Evolutionary conservation across 805 yeast species (phyloP), one percentile per base, ranked within the genome.

Genomic region (Suhomyces pyralidae): DNA sequence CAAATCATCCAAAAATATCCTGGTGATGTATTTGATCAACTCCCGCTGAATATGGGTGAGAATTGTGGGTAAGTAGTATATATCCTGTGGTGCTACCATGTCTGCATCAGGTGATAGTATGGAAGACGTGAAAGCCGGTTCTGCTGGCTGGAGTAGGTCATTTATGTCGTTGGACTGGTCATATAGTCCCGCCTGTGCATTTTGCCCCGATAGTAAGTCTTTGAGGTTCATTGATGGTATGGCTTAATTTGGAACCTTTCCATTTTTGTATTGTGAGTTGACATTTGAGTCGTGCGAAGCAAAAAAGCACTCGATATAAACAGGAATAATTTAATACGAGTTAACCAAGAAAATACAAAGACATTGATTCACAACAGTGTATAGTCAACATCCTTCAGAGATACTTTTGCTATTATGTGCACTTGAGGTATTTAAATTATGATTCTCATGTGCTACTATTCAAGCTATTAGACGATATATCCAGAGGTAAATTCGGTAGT

Each of bases 141-240:
- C 40, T 20, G 17, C 32, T 30, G 48, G 46, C 15, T 53, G 53
- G 12, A 46, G 51, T 46, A 53, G 36, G 49, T 49, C 10, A 25
- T 48, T 49, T 34, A 28, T 44, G 22, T 51, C 56, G 26, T 51
- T 43, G 17, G 45, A 57, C 22, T 60, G 59, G 45, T 22, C 43
- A 24, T 57, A 61, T 17, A 60, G 47, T 17, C 56, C 51, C 9
- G 57, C 59, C n/a, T 67, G 66, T 42, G 66, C 28, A 12, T 20
- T 46, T n/a, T 71, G 75, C n/a, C 61, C 60, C 40, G 75, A 66
- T 15, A 74, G 66, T 64, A 74, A 62, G 46, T 73, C 78, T 68
- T 69, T 62, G 50, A 74, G 69, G 51, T 74, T 73, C 78, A 74
- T 74, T 38, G 20, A 3, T 10, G 20, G 4, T 7, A 15, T 10